Conservation (phyloP, 2,329 filamentous ascomycete genomes). For the Aspergillus sp. region DNA sequence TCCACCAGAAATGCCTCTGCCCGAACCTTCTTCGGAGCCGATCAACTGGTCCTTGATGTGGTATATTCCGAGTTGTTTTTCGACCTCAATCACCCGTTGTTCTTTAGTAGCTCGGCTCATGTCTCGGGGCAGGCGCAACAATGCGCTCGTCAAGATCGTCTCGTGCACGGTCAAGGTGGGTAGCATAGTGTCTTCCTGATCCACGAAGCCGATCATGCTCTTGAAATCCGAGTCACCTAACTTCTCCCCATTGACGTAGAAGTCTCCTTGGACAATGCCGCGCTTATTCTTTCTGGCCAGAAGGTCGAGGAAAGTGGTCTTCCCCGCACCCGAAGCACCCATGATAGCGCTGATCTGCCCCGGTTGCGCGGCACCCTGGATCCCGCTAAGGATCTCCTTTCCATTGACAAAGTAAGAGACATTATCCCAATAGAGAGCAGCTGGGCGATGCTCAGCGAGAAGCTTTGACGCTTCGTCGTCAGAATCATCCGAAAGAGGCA, state of each 20-base stretch:
- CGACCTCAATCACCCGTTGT: constrained; percentile 86
- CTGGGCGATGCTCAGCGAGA: constrained; percentile 88
- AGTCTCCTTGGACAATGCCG: constrained; percentile 73
- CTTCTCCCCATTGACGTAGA: constrained; percentile 92
- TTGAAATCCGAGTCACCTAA: constrained; percentile 82
- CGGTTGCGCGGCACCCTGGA: constrained; percentile 84
- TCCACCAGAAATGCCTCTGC: constrained; percentile 92
- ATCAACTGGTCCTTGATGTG: constrained; percentile 94
- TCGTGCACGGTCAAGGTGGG: constrained; percentile 96
- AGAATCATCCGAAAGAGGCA: constrained; percentile 79
- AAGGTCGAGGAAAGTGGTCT: constrained; percentile 96
- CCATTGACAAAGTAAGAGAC: constrained; percentile 85
- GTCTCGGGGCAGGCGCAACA: constrained; percentile 85
- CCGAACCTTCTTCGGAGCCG: constrained; percentile 90
- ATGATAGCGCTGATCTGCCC: constrained; percentile 98
- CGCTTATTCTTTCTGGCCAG: constrained; percentile 96
- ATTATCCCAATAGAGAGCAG: constrained; percentile 82
- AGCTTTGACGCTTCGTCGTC: constrained; percentile 84
- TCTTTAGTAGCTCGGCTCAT: constrained; percentile 90
- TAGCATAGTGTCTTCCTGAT: constrained; percentile 97
- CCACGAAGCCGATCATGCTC: constrained; percentile 92
- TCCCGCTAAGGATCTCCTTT: constrained; percentile 76
- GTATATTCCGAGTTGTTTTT: constrained; percentile 91
- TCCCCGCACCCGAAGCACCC: constrained; percentile 95
- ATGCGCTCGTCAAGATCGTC: constrained; percentile 90